Evolutionary conservation across 345 rosid species (phyloP).

Genomic region (Viola odorata): DNA sequence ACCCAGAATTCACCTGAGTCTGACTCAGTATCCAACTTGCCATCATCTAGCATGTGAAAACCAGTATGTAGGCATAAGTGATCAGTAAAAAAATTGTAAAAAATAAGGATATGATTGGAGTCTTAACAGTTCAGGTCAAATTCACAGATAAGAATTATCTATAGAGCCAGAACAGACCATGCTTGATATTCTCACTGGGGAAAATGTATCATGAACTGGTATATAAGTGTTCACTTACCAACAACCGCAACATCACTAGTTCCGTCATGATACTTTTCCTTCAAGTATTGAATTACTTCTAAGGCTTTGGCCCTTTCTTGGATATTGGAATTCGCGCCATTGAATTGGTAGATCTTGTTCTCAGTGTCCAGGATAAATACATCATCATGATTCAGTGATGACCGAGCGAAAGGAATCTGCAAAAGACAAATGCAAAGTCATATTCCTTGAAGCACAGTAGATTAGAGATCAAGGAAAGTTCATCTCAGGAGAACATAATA

Average conservation of each 20-base stretch:
- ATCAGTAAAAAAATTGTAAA: constrained; percentile 1
- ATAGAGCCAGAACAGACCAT: too few relatives aligned
- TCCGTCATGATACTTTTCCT: constrained; percentile 88
- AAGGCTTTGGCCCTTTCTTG: constrained; percentile 98
- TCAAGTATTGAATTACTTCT: constrained; percentile 88
- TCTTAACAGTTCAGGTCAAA: background rate
- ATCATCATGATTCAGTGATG: constrained; percentile 96
- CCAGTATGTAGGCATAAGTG: constrained; percentile 18
- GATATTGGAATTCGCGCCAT: constrained; percentile 93
- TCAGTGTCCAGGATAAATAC: constrained; percentile 86
- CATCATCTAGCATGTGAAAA: constrained; percentile 58
- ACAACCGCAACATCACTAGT: constrained; percentile 73
- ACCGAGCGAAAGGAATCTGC: constrained; percentile 93
- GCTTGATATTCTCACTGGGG: background rate
- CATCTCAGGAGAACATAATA: constrained; percentile 18
- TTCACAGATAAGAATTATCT: background rate
- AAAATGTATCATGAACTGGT: constrained; percentile 4
- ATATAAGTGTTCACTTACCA: constrained; percentile 43
- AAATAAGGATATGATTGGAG: constrained; percentile 2
- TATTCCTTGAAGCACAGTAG: constrained; percentile 12
- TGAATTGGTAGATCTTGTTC: constrained; percentile 91
- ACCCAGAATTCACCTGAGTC: constrained; percentile 96
- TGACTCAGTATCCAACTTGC: constrained; percentile 88
- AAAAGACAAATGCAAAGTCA: constrained; percentile 21
- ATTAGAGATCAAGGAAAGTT: constrained; percentile 3